These are phyloP conservation scores for Helianthus tuberosus DNA, from an alignment of 129 eudicot species.

Conservation along the genomic window DNA sequence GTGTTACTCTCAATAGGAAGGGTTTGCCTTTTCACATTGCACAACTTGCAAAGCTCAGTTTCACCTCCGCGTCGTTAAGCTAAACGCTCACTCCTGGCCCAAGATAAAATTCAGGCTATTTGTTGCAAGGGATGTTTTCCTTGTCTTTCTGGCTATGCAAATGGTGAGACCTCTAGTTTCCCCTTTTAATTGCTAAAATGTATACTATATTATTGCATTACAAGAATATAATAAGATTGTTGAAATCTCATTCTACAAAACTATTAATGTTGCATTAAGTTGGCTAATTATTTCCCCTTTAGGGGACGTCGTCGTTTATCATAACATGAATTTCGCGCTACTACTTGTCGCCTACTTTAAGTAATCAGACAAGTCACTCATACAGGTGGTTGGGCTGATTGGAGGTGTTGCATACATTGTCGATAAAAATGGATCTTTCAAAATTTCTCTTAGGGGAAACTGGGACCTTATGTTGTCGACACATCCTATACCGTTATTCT, in stretches of 20 bases:
- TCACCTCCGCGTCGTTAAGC: slow-evolving; percentile 67
- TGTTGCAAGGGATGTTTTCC: slow-evolving; percentile 86
- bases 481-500: slow-evolving; percentile 86
- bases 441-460: slow-evolving; percentile 60
- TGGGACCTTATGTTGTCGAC: slow-evolving; percentile 78
- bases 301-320: background rate
- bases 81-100: slow-evolving; percentile 74
- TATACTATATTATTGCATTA: background rate
- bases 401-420: slow-evolving; percentile 63
- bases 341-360: background rate
- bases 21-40: slow-evolving; percentile 95
- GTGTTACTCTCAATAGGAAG: slow-evolving; percentile 56
- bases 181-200: background rate
- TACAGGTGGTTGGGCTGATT: slow-evolving; percentile 64
- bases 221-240: background rate
- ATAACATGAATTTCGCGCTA: background rate
- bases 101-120: slow-evolving; percentile 80
- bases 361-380: slow-evolving; percentile 7
- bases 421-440: slow-evolving; percentile 75
- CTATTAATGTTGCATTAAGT: background rate
- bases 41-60: slow-evolving; percentile 94
- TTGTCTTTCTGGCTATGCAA: slow-evolving; percentile 84
- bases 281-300: background rate
- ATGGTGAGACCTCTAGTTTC: slow-evolving; percentile 44
- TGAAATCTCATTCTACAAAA: slow-evolving; percentile 9